Base-by-base conservation (phyloP, 345 rosid genomes). In the Xanthoceras sorbifolium region DNA sequence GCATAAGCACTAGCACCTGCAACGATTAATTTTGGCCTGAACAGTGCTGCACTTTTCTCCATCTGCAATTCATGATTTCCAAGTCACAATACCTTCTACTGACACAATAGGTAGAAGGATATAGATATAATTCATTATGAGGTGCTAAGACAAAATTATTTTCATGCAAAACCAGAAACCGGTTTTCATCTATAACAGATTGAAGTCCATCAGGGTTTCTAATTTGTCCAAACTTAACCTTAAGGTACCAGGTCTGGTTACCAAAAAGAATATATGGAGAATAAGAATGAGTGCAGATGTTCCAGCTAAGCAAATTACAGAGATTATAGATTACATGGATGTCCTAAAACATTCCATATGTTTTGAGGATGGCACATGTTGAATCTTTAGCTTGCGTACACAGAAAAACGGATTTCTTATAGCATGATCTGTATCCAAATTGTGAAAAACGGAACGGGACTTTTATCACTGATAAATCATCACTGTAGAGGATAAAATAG, bases 1-100 rank as follows among this genome's bases (percentile, higher is more conserved):
- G 99, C 93, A 83, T 96, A 96, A 72, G 99, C 97, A 84, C 97
- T 93, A 52, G 99, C 98, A 78, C 99, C 99, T 69, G 98, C 99
- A 78, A 96, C 94, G 76, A 96, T 96, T 73, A 96, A 76, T 79
- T 93, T 96, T 17, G 99, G 98, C 87, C 99, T 87, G 90, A 92
- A 96, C 68, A 96, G 93, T 23, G 89, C 76, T 40, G 98, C 98
- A 79, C 97, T 96, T 85, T 91, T 96, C 91, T 96, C 99, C 91
- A 96, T 59, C 99, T 96, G 84, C 85, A 81, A 50, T 73, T 67
- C 44, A 64, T 64, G 50, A 75, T 54, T 76, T 71, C 71, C 59
- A 66, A 62, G 61, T 73, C 31, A 75, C 10, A 34, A 67, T 55
- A 50, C 32, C 22, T 81, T 64, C 23, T 48, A 70, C 32, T 40